Evolutionary conservation across 441 rosid genomes (phyloP).

Genomic region (Erodium texanum): DNA sequence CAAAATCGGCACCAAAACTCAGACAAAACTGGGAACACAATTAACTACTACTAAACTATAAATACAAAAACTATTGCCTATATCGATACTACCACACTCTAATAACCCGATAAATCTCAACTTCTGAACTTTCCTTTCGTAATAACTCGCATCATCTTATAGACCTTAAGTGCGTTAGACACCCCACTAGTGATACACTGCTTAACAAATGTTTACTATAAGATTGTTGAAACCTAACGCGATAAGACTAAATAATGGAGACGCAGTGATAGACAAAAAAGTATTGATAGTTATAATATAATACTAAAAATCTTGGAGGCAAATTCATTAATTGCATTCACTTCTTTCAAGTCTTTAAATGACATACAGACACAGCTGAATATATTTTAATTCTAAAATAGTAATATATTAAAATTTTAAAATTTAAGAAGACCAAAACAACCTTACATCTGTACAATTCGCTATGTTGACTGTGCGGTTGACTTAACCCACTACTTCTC

Average conservation of each 20-base stretch:
- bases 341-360: conserved; percentile 41
- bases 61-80: no score
- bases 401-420: background rate
- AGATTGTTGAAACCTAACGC: no score
- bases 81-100: no score
- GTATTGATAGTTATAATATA: conserved; percentile 4
- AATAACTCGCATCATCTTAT: no score
- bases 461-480: background rate
- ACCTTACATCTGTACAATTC: background rate
- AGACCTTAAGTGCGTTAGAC: no score
- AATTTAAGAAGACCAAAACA: background rate
- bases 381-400: background rate
- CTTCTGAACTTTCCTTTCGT: no score
- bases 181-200: no score
- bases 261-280: background rate
- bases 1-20: no score
- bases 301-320: conserved; percentile 40
- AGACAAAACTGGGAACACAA: no score
- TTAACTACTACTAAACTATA: no score
- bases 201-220: no score
- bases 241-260: conserved; percentile 10
- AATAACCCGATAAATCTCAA: no score
- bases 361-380: conserved; percentile 31
- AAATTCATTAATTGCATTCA: conserved; percentile 65
- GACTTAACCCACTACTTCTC: background rate